Percentiles rank a stretch among this genome's conserved stretches.
Evolutionary conservation across 148 eudicot genomes (phyloP).

Genomic region (Heliosperma pusillum): DNA sequence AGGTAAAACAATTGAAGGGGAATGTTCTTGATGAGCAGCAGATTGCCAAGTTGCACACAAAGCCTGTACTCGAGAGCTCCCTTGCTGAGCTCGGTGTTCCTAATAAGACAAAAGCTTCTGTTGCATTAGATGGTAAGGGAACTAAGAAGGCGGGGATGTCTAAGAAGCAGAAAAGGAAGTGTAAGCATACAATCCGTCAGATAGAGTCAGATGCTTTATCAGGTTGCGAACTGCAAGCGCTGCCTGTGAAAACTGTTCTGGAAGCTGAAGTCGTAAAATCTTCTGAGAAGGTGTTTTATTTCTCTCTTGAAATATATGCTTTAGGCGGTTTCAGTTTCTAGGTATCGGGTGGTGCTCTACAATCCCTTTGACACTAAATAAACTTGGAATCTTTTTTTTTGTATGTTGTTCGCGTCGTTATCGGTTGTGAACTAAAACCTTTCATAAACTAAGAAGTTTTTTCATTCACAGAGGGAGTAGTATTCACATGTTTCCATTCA

Average conservation of each 20-base stretch:
- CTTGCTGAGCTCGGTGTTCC: constrained; percentile 84
- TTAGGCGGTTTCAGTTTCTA: no score
- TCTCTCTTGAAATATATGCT: background rate
- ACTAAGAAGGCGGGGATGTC: constrained; percentile 52
- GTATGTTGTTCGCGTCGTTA: no score
- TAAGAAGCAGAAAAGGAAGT: constrained; percentile 70
- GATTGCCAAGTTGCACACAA: constrained; percentile 71
- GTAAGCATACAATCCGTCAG: constrained; percentile 44
- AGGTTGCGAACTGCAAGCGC: constrained; percentile 26
- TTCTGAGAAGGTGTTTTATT: constrained; percentile 44
- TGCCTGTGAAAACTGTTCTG: constrained; percentile 31
- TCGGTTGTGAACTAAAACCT: no score
- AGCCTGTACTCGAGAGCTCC: constrained; percentile 53
- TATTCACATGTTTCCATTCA: no score
- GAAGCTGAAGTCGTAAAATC: constrained; percentile 33
- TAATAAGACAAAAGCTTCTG: constrained; percentile 37
- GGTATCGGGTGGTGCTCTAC: no score
- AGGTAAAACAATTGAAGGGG: constrained; percentile 70
- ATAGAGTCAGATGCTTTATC: constrained; percentile 30
- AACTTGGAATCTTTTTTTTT: no score
- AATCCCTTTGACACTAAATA: no score
- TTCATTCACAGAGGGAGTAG: no score
- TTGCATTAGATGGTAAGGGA: constrained; percentile 43
- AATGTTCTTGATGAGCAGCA: constrained; percentile 86
- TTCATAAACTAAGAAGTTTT: no score